Conservation (phyloP, 2,329 filamentous ascomycete species). For the Aspergillus terreus region DNA sequence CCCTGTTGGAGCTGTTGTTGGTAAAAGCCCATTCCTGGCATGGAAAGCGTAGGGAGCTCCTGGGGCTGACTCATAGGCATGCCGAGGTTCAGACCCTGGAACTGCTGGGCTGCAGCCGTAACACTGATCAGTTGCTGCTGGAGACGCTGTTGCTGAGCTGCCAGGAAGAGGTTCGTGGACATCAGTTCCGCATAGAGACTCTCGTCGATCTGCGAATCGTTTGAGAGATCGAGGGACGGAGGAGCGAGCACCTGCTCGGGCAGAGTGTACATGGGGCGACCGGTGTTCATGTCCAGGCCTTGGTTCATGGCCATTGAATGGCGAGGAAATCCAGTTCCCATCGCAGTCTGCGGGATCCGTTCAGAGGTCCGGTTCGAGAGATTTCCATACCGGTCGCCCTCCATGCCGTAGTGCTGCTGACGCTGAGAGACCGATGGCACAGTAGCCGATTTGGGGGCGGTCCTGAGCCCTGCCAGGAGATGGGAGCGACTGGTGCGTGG, state of each 20-base stretch:
- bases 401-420: slow-evolving; percentile 50
- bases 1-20: slow-evolving; percentile 65
- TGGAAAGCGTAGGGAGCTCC: slow-evolving; percentile 50
- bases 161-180: slow-evolving; percentile 85
- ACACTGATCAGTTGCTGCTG: slow-evolving; percentile 88
- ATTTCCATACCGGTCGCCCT: slow-evolving; percentile 46
- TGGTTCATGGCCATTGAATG: slow-evolving; percentile 36
- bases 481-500: slow-evolving; percentile 94
- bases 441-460: slow-evolving; percentile 80
- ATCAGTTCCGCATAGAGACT: slow-evolving; percentile 83
- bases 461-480: slow-evolving; percentile 86
- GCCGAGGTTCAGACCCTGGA: slow-evolving; percentile 71
- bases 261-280: slow-evolving; percentile 60
- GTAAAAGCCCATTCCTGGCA: slow-evolving; percentile 56
- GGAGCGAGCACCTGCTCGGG: slow-evolving; percentile 73
- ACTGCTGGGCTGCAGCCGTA: slow-evolving; percentile 77
- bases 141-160: slow-evolving; percentile 89
- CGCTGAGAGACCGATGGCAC: slow-evolving; percentile 65
- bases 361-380: slow-evolving; percentile 41
- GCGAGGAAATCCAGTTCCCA: slow-evolving; percentile 51
- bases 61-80: slow-evolving; percentile 38
- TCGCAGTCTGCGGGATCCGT: slow-evolving; percentile 58
- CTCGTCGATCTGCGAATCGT: slow-evolving; percentile 75
- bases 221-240: slow-evolving; percentile 69
- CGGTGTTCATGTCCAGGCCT: slow-evolving; percentile 38